Conservation (phyloP, 805 yeast genomes). For the Ogataea trehalophila region DNA sequence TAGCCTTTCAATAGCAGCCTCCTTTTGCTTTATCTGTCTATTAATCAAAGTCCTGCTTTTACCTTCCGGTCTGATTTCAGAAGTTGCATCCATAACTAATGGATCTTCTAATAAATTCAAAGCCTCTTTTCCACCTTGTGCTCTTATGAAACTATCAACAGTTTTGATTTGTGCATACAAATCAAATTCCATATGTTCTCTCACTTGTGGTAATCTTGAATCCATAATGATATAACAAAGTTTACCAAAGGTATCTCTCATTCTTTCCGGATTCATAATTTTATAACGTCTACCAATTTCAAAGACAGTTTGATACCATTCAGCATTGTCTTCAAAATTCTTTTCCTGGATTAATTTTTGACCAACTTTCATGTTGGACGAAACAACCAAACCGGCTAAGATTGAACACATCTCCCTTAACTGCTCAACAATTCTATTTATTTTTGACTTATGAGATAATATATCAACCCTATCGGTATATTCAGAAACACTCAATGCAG, state of each 20-base stretch:
- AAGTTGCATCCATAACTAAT: conserved; percentile 56
- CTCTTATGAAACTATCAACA: conserved; percentile 43
- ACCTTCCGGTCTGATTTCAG: conserved; percentile 58
- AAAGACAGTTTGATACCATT: conserved; percentile 66
- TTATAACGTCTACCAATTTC: conserved; percentile 80
- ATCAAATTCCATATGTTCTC: conserved; percentile 69
- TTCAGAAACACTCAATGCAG: conserved; percentile 74
- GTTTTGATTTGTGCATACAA: conserved; percentile 68
- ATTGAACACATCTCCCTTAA: conserved; percentile 74
- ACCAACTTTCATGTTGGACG: conserved; percentile 69
- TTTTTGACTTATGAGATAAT: conserved; percentile 57
- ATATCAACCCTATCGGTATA: conserved; percentile 78
- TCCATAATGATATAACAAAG: conserved; percentile 84
- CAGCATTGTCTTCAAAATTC: conserved; percentile 63
- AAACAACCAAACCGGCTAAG: conserved; percentile 71
- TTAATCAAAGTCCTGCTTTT: conserved; percentile 51
- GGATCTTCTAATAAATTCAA: conserved; percentile 51
- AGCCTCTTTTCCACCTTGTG: conserved; percentile 34
- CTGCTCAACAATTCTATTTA: conserved; percentile 68
- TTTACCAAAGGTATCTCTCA: conserved; percentile 77
- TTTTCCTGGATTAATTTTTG: conserved; percentile 58
- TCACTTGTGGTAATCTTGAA: conserved; percentile 67
- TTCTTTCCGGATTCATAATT: conserved; percentile 77
- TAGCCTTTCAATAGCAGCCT: conserved; percentile 59
- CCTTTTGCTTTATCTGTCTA: conserved; percentile 59